Evolutionary conservation across 2,329 filamentous ascomycete genomes (phyloP), one percentile per base, ranked within the genome.

Genomic region (Stachybotrys elegans): DNA sequence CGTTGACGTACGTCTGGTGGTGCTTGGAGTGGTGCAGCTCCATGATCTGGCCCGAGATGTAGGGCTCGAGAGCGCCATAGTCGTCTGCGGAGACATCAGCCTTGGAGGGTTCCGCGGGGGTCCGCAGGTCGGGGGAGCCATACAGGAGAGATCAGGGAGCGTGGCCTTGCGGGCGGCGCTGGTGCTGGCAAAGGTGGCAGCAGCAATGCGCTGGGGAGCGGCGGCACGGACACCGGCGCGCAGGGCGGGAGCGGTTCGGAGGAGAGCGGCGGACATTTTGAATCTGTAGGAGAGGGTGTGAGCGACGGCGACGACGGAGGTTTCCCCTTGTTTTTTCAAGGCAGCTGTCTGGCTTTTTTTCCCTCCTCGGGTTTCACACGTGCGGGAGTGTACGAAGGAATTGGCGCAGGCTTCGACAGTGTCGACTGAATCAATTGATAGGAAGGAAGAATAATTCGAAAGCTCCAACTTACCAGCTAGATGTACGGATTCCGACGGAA

Each of bases 21-120:
- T 95, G 90, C 71, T 90, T 92, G 72, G 80, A 84, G 80, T 95
- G 87, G 77, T 95, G 91, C 37, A 95, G 81, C 73, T 95, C 88
- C 91, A 95, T 95, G 74, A 95, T 95, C 71, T 93, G 82, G 66
- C 86, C 86, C 40, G 86, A 91, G 72, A 95, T 82, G 60, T 75
- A 62, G 41, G 81, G 81, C 73, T 98, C 93, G 58, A 98, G 89
- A 42, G 91, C 93, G 63, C 86, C 88, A 69, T 96, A 98, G 77
- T 96, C 93, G 66, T 97, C 92, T 95, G 54, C 3, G 19, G 9
- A 20, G 35, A 9, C 19, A 7, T 8, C 6, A 16, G 5, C 12
- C 8, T 27, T 22, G 32, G 19, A 14, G 9, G 12, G 21, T 19
- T 14, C 27, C 37, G 19, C 29, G 22, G 8, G 13, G 27, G 6